Conservation (phyloP, 164 flowering plant species). For the Platanus orientalis region DNA sequence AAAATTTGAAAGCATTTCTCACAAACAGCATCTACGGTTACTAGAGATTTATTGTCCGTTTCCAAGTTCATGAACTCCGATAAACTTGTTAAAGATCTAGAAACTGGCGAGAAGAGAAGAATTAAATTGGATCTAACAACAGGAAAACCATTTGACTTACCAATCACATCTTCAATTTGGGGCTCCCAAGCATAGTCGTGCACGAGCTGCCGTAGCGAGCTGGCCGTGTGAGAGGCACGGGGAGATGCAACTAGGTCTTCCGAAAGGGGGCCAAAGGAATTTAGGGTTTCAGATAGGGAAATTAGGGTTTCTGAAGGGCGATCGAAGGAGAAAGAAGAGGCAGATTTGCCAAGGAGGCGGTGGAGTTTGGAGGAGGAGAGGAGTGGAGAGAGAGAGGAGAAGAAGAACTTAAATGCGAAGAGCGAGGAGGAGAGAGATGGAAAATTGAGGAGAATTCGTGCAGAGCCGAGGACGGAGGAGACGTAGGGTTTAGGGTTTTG, state of each 20-base stretch:
- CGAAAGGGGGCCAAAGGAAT: constrained; percentile 16
- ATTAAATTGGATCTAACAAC: constrained; percentile 58
- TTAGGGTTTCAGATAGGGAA: constrained; percentile 36
- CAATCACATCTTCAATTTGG: constrained; percentile 22
- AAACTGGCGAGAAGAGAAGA: constrained; percentile 52
- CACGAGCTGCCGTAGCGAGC: constrained; percentile 53
- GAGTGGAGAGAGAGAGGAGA: constrained; percentile 75
- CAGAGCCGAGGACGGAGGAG: constrained; percentile 40
- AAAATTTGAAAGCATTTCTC: constrained; percentile 36
- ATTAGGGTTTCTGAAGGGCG: constrained; percentile 34
- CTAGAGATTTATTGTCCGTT: constrained; percentile 19
- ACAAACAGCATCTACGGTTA: constrained; percentile 21
- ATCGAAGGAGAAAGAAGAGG: constrained; percentile 55
- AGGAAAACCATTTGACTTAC: constrained; percentile 16
- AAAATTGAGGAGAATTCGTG: constrained; percentile 43
- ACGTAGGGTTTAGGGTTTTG: constrained; percentile 49
- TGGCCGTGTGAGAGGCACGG: constrained; percentile 31
- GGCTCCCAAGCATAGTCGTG: constrained; percentile 76
- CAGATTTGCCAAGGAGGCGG: constrained; percentile 27
- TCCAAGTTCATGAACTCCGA: constrained; percentile 35
- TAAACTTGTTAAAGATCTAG: constrained; percentile 25
- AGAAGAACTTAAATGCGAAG: constrained; percentile 71
- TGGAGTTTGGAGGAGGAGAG: constrained; percentile 56
- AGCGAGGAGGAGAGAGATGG: constrained; percentile 62
- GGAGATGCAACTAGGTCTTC: constrained; percentile 11